These are phyloP conservation scores for Durusdinium trenchii DNA, from an alignment of 73 alveolate species.

Conservation along the genomic window DNA sequence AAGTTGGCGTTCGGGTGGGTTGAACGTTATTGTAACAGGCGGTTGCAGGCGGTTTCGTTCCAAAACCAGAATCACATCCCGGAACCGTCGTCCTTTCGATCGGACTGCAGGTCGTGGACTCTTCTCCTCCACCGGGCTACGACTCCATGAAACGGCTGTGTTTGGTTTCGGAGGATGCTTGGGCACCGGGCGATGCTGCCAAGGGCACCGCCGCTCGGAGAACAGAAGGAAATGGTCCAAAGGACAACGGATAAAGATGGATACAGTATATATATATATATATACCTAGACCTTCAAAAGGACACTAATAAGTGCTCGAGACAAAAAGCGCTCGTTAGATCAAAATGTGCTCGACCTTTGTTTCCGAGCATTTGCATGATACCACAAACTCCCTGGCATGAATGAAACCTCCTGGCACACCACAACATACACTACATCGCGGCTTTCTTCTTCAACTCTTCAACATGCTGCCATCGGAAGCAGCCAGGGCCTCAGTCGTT, in stretches of 20 bases:
- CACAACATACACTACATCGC: neutral
- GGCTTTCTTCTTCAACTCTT: neutral
- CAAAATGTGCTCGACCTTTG: conserved; percentile 11
- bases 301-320: neutral
- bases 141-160: conserved; percentile 68
- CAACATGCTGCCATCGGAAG: neutral
- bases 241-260: too few species aligned
- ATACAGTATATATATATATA: neutral
- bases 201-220: conserved; percentile 48
- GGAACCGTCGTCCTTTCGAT: too few species aligned
- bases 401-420: neutral
- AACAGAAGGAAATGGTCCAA: too few species aligned
- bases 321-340: neutral
- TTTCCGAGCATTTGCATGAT: neutral
- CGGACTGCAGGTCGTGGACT: too few species aligned
- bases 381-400: neutral
- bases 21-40: too few species aligned
- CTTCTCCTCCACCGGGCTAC: conserved; percentile 69
- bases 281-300: neutral
- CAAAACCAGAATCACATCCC: too few species aligned
- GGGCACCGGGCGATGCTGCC: conserved; percentile 71
- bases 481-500: neutral
- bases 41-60: too few species aligned
- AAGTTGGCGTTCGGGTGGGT: too few species aligned
- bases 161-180: conserved; percentile 28